phyloP scores from a whole-genome alignment of 2,329 filamentous ascomycete species.

The Alternaria panax region DNA sequence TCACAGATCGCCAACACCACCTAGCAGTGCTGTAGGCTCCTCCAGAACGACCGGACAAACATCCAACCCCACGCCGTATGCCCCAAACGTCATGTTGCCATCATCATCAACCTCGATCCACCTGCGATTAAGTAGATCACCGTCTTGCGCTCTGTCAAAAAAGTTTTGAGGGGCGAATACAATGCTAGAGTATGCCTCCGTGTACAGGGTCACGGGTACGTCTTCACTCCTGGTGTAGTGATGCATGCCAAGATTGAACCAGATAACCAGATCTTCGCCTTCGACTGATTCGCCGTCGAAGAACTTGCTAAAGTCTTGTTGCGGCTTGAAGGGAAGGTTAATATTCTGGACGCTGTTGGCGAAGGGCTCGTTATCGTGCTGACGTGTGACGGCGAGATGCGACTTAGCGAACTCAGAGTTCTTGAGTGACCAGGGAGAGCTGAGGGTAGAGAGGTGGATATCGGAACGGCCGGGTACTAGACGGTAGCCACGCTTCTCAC shows the following conservation, averaged over 20 bases:
- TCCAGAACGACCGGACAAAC: slow-evolving; percentile 10
- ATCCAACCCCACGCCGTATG: slow-evolving; percentile 17
- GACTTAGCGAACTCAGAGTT: slow-evolving; percentile 48
- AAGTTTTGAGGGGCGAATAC: slow-evolving; percentile 11
- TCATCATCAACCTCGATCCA: slow-evolving; percentile 14
- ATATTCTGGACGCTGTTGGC: slow-evolving; percentile 48
- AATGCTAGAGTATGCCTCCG: slow-evolving; percentile 6
- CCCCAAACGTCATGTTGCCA: slow-evolving; percentile 9
- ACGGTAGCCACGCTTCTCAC: slow-evolving; percentile 62
- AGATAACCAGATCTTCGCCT: slow-evolving; percentile 54
- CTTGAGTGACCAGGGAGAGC: slow-evolving; percentile 48
- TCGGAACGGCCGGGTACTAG: slow-evolving; percentile 42
- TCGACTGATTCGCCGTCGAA: slow-evolving; percentile 57
- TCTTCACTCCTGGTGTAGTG: slow-evolving; percentile 27
- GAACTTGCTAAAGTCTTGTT: slow-evolving; percentile 50
- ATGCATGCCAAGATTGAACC: slow-evolving; percentile 62
- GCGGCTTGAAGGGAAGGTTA: slow-evolving; percentile 50
- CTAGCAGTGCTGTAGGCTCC: slow-evolving; percentile 15
- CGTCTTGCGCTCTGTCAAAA: slow-evolving; percentile 7
- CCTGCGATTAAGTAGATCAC: slow-evolving; percentile 20
- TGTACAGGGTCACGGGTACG: slow-evolving; percentile 5
- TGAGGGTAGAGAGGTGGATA: slow-evolving; percentile 46
- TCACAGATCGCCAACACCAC: neutral
- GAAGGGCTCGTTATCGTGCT: slow-evolving; percentile 57
- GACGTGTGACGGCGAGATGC: slow-evolving; percentile 53